phyloP scores from a whole-genome alignment of 306 rosid species.

The Cicer pinnatifidum region DNA sequence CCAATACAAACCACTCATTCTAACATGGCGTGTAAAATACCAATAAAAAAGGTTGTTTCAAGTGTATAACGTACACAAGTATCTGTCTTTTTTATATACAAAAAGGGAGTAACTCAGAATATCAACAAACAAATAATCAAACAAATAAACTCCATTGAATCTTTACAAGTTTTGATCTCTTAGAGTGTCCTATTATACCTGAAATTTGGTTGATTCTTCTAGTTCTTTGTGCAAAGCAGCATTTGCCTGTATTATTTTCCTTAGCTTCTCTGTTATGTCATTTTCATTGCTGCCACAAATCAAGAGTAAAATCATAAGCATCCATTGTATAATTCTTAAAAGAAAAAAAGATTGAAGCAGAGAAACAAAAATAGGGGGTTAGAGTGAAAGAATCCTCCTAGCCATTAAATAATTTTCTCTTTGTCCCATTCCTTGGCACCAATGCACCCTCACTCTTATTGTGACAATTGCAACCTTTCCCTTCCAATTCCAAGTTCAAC shows the following conservation, averaged over 20 bases:
- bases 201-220: slow-evolving; percentile 56
- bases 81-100: slow-evolving; percentile 19
- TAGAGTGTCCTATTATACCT: slow-evolving; percentile 57
- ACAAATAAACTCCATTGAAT: slow-evolving; percentile 32
- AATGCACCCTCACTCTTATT: slow-evolving; percentile 12
- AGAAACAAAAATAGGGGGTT: slow-evolving; percentile 16
- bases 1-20: slow-evolving; percentile 20
- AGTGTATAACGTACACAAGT: neutral
- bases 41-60: neutral
- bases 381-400: neutral
- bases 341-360: slow-evolving; percentile 27
- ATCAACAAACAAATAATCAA: slow-evolving; percentile 27
- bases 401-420: neutral
- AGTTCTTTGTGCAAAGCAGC: slow-evolving; percentile 59
- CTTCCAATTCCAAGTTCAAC: neutral
- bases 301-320: slow-evolving; percentile 37
- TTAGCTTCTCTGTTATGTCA: slow-evolving; percentile 86
- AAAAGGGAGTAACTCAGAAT: slow-evolving; percentile 23
- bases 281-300: slow-evolving; percentile 82
- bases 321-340: slow-evolving; percentile 9
- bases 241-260: slow-evolving; percentile 67
- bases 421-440: neutral
- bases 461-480: neutral
- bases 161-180: slow-evolving; percentile 33
- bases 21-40: neutral